These are phyloP conservation scores for Solanum medicagineum DNA, from an alignment of 257 asterid genomes.

Conservation along the genomic window DNA sequence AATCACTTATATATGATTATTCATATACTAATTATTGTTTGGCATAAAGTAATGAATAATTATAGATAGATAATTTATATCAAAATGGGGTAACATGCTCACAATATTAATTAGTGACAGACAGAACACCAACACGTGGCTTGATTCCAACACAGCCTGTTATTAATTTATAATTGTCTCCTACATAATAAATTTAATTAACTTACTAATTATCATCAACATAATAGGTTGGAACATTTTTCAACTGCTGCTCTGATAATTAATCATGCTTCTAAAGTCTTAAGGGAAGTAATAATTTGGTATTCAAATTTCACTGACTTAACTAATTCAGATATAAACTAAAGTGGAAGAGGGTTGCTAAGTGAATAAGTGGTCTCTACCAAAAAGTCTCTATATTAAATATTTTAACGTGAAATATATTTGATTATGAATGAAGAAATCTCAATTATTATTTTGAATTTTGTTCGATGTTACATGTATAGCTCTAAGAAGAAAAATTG, in stretches of 20 bases:
- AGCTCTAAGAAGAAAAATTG: no score
- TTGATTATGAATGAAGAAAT: rapidly evolving
- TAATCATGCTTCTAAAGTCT: neutral
- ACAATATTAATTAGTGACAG: conserved; percentile 28
- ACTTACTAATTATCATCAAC: neutral
- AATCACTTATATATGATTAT: neutral
- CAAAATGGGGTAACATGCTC: conserved; percentile 33
- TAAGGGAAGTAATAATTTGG: no score
- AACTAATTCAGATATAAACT: neutral
- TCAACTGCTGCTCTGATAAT: neutral
- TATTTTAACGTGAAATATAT: neutral
- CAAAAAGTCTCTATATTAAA: neutral
- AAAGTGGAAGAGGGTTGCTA: neutral
- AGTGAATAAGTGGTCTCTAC: neutral
- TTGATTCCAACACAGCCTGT: conserved; percentile 43
- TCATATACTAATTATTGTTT: neutral
- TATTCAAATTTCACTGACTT: neutral
- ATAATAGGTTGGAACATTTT: neutral
- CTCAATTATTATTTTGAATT: no score
- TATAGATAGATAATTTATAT: neutral
- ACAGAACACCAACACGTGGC: conserved; percentile 39
- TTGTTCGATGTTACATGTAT: neutral
- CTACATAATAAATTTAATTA: no score
- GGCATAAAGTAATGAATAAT: neutral
- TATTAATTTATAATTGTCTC: no score